Conservation (phyloP, 1,284 basidiomycete genomes). For the Fomitopsis pinicola region DNA sequence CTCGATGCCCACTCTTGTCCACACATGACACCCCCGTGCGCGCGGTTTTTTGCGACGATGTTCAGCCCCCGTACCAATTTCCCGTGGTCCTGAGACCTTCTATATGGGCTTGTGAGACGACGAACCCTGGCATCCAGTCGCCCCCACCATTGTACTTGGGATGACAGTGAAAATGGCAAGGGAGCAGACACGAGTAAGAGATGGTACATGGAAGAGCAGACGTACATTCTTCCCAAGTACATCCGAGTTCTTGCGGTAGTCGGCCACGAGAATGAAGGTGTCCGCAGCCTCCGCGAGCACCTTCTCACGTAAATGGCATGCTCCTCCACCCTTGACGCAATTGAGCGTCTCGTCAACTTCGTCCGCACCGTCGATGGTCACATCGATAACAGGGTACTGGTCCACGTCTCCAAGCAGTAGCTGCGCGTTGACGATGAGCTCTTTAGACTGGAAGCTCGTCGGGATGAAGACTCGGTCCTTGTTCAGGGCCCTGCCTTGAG, state of each 20-base stretch:
- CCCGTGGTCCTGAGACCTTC: too few relatives aligned
- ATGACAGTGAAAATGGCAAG: not conserved
- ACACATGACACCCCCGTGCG: too few relatives aligned
- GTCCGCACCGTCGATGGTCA: slow-evolving; percentile 96
- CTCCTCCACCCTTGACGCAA: slow-evolving; percentile 97
- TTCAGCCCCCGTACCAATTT: too few relatives aligned
- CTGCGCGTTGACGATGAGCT: slow-evolving; percentile 84
- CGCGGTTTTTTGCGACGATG: too few relatives aligned
- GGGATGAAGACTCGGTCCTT: slow-evolving; percentile 84
- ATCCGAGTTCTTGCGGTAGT: slow-evolving; percentile 89
- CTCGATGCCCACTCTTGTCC: slow-evolving; percentile 43
- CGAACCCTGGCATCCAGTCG: too few relatives aligned
- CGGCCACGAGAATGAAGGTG: slow-evolving; percentile 94
- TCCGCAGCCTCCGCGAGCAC: slow-evolving; percentile 95
- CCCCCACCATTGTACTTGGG: too few relatives aligned
- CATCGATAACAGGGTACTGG: slow-evolving; percentile 87
- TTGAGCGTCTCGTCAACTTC: slow-evolving; percentile 90
- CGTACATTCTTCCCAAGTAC: slow-evolving; percentile 81
- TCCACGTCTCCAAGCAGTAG: slow-evolving; percentile 90
- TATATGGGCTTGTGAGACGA: too few relatives aligned
- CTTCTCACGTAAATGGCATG: slow-evolving; percentile 96
- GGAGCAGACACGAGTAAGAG: not conserved
- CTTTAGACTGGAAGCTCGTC: slow-evolving; percentile 89
- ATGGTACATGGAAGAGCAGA: slow-evolving; percentile 8
- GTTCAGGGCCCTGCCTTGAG: slow-evolving; percentile 80